Evolutionary conservation across 1,284 basidiomycete genomes (phyloP), one percentile per base, ranked within the genome.

Genomic region (Ceratobasidium sp.): DNA sequence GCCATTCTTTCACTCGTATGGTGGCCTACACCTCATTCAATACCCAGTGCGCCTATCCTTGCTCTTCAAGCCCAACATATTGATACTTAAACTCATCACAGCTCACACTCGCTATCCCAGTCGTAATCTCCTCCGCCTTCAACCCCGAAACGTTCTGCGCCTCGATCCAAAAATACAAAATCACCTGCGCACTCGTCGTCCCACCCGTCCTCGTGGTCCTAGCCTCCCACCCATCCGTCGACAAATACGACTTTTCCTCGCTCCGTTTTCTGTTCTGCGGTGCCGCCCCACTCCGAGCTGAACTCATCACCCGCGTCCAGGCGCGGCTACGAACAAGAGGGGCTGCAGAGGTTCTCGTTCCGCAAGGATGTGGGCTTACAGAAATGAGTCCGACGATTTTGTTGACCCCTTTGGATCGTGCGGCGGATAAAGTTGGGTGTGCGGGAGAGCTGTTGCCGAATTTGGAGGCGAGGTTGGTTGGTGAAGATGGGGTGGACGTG

Each of bases 151-250:
- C 87, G 38, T 95, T 95, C 81, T 92, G 93, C 82, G 86, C 86
- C 46, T 87, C 89, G 69, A 88, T 94, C 60, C 88, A 91, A 80
- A 87, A 88, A 80, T 94, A 94, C 85, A 88, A 87, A 71, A 88
- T 92, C 73, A 93, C 93, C 0, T 73, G 85, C 54, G 82, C 88
- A 0, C 85, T 95, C 8, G 87, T 97, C 59, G 96, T 97, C 0
- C 96, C 96, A 0, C 96, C 96, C 0, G 91, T 98, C 60, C 86
- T 96, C 4, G 90, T 97, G 6, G 87, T 90, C 0, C 86, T 96
- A 27, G 87, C 91, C 0, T 90, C 90, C 70, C 91, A 92, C 81
- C 88, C 90, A 87, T 90, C 89, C 27, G 88, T 93, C 1, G 88
- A 90, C 57, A 88, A 93, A 83, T 93, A 93, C 83, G 88, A 96